These are phyloP conservation scores for Rhodofomes roseus DNA, from an alignment of 1,284 basidiomycete genomes.

Conservation along the genomic window DNA sequence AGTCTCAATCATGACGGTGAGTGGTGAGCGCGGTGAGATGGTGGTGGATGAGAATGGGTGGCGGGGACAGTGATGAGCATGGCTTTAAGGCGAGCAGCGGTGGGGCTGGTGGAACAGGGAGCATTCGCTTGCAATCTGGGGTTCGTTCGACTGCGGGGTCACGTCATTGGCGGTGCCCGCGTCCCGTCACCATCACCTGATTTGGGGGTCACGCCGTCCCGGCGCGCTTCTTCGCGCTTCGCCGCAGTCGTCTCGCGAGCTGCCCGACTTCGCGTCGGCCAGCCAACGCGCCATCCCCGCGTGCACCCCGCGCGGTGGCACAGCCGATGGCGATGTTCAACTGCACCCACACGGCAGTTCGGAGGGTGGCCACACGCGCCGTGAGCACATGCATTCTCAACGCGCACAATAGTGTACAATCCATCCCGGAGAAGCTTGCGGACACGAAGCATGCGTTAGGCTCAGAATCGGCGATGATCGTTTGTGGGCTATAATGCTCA, in stretches of 20 bases:
- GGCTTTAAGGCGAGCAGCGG: background rate
- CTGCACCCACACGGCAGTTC: background rate
- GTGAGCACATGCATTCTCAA: background rate
- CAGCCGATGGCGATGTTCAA: background rate
- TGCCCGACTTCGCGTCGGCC: background rate
- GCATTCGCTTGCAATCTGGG: background rate
- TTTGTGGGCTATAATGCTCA: background rate
- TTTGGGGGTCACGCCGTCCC: background rate
- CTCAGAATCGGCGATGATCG: background rate
- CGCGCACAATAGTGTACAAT: background rate
- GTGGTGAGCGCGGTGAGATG: constrained; percentile 1
- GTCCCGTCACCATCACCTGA: constrained; percentile 5
- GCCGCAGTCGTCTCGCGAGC: background rate
- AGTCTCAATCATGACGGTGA: background rate
- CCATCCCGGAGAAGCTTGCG: background rate
- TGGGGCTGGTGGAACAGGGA: constrained; percentile 5
- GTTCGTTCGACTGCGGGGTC: background rate
- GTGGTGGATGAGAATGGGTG: background rate
- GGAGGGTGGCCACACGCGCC: background rate
- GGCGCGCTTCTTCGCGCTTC: background rate
- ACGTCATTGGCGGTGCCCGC: constrained; percentile 1
- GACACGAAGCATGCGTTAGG: background rate
- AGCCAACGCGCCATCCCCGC: background rate
- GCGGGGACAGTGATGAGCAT: background rate
- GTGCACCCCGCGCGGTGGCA: background rate